Evolutionary conservation across 2,329 filamentous ascomycete genomes (phyloP).

Genomic region (Verticillium nubilum): DNA sequence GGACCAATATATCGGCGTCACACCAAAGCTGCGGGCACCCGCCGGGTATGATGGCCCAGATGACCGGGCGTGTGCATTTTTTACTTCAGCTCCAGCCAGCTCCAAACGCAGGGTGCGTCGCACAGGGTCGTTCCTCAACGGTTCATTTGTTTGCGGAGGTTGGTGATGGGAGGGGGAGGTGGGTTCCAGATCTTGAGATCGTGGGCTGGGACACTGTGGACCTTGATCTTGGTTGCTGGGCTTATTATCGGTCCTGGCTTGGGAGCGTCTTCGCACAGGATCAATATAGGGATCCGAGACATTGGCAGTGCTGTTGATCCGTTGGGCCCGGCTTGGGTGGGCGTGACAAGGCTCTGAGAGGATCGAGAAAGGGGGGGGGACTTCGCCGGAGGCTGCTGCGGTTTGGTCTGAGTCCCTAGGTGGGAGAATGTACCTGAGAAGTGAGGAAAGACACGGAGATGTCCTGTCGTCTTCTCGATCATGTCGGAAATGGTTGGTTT

Average conservation of each 20-base stretch:
- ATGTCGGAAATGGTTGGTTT: conserved; percentile 8
- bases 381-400: too few species aligned
- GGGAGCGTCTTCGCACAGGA: not conserved
- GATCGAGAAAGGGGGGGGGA: not conserved
- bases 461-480: not conserved
- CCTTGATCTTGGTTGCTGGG: not conserved
- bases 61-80: not conserved
- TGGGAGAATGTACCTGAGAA: not conserved
- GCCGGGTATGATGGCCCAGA: not conserved
- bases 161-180: not conserved
- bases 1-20: not conserved
- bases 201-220: not conserved
- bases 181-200: not conserved
- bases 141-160: not conserved
- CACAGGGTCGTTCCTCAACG: not conserved
- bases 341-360: not conserved
- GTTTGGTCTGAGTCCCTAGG: too few species aligned
- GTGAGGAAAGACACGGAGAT: not conserved
- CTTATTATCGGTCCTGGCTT: not conserved
- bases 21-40: not conserved
- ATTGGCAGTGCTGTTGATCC: conserved; percentile 2
- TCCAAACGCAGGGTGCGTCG: not conserved
- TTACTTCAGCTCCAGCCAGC: not conserved
- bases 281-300: conserved; percentile 10
- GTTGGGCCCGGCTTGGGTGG: not conserved